phyloP scores from a whole-genome alignment of 2,329 filamentous ascomycete genomes.

The Cladosporium sp. region DNA sequence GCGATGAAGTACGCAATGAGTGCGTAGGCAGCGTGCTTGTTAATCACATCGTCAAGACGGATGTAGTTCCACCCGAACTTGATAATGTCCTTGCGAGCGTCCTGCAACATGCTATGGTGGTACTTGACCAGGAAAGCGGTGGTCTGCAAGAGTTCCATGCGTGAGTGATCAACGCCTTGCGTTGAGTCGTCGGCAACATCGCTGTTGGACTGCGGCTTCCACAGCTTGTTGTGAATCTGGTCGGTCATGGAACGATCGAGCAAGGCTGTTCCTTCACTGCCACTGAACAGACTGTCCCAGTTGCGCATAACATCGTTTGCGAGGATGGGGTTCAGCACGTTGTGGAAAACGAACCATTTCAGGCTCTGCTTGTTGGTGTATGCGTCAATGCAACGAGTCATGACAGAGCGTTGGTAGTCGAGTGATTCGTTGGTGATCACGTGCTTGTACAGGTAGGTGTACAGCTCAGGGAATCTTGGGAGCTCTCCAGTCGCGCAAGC shows the following conservation, averaged over 20 bases:
- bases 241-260: slow-evolving; percentile 87
- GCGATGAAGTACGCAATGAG: slow-evolving; percentile 97
- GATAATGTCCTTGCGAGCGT: slow-evolving; percentile 94
- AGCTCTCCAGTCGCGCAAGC: slow-evolving; percentile 79
- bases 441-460: slow-evolving; percentile 76
- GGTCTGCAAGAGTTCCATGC: slow-evolving; percentile 92
- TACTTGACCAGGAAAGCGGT: slow-evolving; percentile 96
- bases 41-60: slow-evolving; percentile 95
- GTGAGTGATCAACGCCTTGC: slow-evolving; percentile 89
- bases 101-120: slow-evolving; percentile 80
- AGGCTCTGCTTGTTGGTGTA: slow-evolving; percentile 76
- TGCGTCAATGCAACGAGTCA: slow-evolving; percentile 81
- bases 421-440: slow-evolving; percentile 82
- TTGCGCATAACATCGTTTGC: slow-evolving; percentile 92
- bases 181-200: slow-evolving; percentile 75
- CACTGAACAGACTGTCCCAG: slow-evolving; percentile 54
- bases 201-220: slow-evolving; percentile 76
- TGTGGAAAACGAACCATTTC: slow-evolving; percentile 87
- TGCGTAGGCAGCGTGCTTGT: slow-evolving; percentile 97
- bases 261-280: slow-evolving; percentile 61
- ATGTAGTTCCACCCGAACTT: slow-evolving; percentile 99
- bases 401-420: slow-evolving; percentile 77
- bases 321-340: slow-evolving; percentile 92
- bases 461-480: slow-evolving; percentile 69
- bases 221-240: slow-evolving; percentile 85